A percentile compares a stretch with the other conserved stretches of the same genome.
Conservation (phyloP, 495 filamentous ascomycete species). For the Xylaria bambusicola region DNA sequence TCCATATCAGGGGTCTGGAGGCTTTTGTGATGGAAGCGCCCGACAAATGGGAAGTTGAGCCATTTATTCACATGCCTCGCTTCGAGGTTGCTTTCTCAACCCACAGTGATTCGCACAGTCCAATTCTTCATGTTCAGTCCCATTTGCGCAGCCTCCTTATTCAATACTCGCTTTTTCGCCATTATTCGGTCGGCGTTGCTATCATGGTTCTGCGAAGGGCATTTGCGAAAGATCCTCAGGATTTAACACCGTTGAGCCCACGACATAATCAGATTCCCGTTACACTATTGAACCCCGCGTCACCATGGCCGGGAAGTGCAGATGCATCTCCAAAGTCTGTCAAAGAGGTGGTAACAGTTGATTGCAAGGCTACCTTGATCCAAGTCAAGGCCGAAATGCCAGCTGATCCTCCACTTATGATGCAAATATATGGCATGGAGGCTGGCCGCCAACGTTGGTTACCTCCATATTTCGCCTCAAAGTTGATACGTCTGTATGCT, state of each 20-base stretch:
- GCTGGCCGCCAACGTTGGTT: constrained; percentile 84
- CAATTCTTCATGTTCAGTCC: constrained; percentile 83
- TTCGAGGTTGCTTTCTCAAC: constrained; percentile 87
- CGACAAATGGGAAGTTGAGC: constrained; percentile 80
- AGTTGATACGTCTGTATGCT: constrained; percentile 78
- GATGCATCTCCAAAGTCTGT: constrained; percentile 27
- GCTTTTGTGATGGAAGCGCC: constrained; percentile 85
- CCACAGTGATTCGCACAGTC: constrained; percentile 79
- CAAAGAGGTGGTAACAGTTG: constrained; percentile 74
- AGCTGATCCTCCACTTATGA: constrained; percentile 82
- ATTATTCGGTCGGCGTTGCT: constrained; percentile 88
- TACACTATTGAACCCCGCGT: constrained; percentile 32
- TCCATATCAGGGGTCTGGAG: constrained; percentile 82
- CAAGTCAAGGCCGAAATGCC: constrained; percentile 90
- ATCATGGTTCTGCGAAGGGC: constrained; percentile 72
- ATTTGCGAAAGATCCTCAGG: constrained; percentile 53
- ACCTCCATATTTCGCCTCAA: constrained; percentile 72
- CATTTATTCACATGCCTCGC: constrained; percentile 82
- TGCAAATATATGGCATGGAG: constrained; percentile 80
- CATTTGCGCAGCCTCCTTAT: constrained; percentile 74
- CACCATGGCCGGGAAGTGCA: constrained; percentile 34
- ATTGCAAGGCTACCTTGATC: constrained; percentile 74
- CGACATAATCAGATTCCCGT: constrained; percentile 36
- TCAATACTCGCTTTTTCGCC: constrained; percentile 91
- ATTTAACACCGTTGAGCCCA: constrained; percentile 28